Conservation (phyloP, 768 basidiomycete species). For the Myochromella boudieri region DNA sequence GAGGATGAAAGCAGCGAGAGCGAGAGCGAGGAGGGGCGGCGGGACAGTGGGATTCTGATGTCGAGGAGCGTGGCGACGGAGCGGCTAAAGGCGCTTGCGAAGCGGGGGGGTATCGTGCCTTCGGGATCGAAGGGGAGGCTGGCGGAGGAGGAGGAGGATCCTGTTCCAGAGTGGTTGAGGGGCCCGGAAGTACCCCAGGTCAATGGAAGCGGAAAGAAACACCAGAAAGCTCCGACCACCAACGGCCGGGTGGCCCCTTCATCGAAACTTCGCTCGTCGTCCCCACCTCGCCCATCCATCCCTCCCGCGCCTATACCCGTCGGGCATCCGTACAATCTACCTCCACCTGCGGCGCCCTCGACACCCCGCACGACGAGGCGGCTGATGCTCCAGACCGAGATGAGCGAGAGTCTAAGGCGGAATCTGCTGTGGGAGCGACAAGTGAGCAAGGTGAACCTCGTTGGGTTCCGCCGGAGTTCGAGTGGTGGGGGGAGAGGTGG, state of each 20-base stretch:
- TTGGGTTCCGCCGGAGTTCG: constrained; percentile 30
- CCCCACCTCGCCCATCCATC: constrained; percentile 12
- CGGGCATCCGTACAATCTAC: constrained; percentile 72
- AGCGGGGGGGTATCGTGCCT: constrained; percentile 37
- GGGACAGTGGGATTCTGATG: constrained; percentile 48
- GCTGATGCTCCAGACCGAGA: constrained; percentile 80
- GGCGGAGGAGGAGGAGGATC: constrained; percentile 13
- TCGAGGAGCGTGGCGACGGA: constrained; percentile 72
- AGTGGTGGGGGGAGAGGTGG: constrained; percentile 25
- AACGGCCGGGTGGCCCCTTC: background rate
- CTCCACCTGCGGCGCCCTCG: constrained; percentile 61
- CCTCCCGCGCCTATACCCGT: constrained; percentile 56
- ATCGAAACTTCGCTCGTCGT: constrained; percentile 12
- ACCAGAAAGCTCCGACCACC: background rate
- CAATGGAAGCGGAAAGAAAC: constrained; percentile 1
- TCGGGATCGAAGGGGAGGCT: constrained; percentile 17
- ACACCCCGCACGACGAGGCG: constrained; percentile 86
- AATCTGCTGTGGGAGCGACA: constrained; percentile 83
- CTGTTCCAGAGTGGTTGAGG: constrained; percentile 24
- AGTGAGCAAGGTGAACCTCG: constrained; percentile 52
- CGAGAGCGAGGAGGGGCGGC: constrained; percentile 40
- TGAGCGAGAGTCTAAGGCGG: constrained; percentile 80
- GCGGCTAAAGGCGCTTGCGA: constrained; percentile 57
- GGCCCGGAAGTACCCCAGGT: constrained; percentile 5
- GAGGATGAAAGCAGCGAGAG: constrained; percentile 65